Base-by-base conservation (phyloP, 2,329 filamentous ascomycete genomes). In the Pyrenochaeta sp. region DNA sequence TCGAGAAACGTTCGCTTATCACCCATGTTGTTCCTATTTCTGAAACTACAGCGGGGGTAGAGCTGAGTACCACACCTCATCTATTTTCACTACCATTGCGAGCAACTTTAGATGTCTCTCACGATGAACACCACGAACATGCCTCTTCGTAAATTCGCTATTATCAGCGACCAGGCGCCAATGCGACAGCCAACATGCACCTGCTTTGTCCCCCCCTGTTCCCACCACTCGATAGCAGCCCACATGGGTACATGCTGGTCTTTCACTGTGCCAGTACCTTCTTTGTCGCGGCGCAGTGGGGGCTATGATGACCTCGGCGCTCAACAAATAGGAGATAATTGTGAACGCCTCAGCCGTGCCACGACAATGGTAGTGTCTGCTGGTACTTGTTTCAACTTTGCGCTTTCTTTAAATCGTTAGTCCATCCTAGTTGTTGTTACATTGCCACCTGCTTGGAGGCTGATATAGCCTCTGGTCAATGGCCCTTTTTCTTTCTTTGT, bases 281-380 rank as follows among this genome's bases (percentile, higher is more conserved):
- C 59, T 54, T 59, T 59, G 56, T 57, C 30, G 29, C 17, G 7
- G 23, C 23, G 17, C 23, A 30, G 31, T 37, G 17, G 47, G 51
- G 49, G 52, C 47, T 45, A 17, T 21, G 32, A 40, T 45, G 23
- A 29, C 40, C 27, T 18, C 15, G 4, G 11, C 41, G 30, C 14
- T n/a, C 39, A 44, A 46, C 58, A 36, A 63, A 59, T 60, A 35
- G 30, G 12, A 44, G 27, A 33, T 12, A 23, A 35, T 21, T 29
- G 7, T 37, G 11, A 52, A 52, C 51, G 55, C 60, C 57, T 49
- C 48, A 41, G 31, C 52, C 54, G 50, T 27, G 18, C 33, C 27
- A 29, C 17, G 23, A 41, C 40, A 52, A 21, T 21, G 51, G 36
- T 27, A 42, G n/a, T 21, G 18, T 18, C 17, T 27, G 32, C 23